Evolutionary conservation across 176 grass and related monocot genomes (phyloP).

Genomic region (Tillandsia fasciculata): DNA sequence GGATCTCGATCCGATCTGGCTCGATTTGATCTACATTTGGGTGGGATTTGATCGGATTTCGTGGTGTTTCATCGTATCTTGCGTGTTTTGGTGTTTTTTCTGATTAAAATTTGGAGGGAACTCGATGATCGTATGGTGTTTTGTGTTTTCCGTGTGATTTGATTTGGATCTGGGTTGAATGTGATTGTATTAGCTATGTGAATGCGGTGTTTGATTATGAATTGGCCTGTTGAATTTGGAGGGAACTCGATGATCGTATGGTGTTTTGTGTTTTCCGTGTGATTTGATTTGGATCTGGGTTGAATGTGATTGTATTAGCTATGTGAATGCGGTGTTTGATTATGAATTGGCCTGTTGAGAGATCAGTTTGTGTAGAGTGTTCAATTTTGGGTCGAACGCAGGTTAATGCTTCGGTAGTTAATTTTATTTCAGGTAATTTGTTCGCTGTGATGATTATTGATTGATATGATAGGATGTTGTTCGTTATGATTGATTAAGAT

Average conservation of each 20-base stretch:
- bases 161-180: neutral
- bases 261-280: too few species aligned
- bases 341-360: neutral
- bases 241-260: too few species aligned
- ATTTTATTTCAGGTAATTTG: neutral
- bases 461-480: neutral
- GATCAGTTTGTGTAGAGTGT: neutral
- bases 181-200: neutral
- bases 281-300: neutral
- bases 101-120: too few species aligned
- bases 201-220: neutral
- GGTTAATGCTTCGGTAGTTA: neutral
- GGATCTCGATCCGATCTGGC: slow-evolving; percentile 8
- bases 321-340: neutral
- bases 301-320: neutral
- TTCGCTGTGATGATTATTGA: neutral
- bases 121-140: neutral
- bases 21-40: neutral
- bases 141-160: neutral
- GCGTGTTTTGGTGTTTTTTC: neutral
- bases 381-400: neutral
- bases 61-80: neutral
- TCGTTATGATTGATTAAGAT: neutral
- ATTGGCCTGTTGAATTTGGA: neutral
- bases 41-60: neutral